phyloP scores from a whole-genome alignment of 2,329 filamentous ascomycete species.

The Epicoccum sorghinum region DNA sequence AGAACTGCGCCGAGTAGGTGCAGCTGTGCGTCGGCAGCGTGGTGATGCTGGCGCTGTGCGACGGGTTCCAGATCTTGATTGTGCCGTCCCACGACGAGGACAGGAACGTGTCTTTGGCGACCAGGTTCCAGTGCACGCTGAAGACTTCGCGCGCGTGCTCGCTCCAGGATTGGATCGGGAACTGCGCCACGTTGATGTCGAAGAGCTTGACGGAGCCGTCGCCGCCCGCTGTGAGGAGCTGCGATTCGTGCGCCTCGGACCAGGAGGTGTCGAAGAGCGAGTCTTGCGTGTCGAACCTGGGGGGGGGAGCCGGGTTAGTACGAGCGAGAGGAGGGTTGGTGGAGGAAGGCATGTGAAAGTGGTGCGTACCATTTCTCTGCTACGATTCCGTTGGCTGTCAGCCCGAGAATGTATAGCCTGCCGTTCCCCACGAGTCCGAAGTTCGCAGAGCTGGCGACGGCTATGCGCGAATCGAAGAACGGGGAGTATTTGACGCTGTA shows the following conservation, averaged over 20 bases:
- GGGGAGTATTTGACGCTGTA: slow-evolving; percentile 98
- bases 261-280: slow-evolving; percentile 93
- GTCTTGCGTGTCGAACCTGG: slow-evolving; percentile 94
- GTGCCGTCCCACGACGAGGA: slow-evolving; percentile 96
- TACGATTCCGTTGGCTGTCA: slow-evolving; percentile 83
- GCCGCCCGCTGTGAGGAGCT: slow-evolving; percentile 85
- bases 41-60: slow-evolving; percentile 72
- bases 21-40: slow-evolving; percentile 92
- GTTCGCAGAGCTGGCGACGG: slow-evolving; percentile 89
- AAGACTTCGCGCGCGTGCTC: slow-evolving; percentile 95
- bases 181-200: slow-evolving; percentile 79
- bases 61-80: slow-evolving; percentile 93
- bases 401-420: slow-evolving; percentile 79
- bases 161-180: slow-evolving; percentile 88
- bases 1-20: slow-evolving; percentile 92
- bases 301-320: not conserved
- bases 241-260: slow-evolving; percentile 96
- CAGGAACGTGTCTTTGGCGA: slow-evolving; percentile 87
- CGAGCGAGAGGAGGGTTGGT: too few species aligned
- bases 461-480: slow-evolving; percentile 94
- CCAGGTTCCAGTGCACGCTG: slow-evolving; percentile 88
- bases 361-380: slow-evolving; percentile 75
- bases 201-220: slow-evolving; percentile 96
- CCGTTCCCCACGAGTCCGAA: slow-evolving; percentile 98
- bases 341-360: not conserved